A percentile compares a stretch with the other conserved stretches of the same genome.
phyloP scores from a whole-genome alignment of 2,329 filamentous ascomycete genomes.

The Colletotrichum tropicale region DNA sequence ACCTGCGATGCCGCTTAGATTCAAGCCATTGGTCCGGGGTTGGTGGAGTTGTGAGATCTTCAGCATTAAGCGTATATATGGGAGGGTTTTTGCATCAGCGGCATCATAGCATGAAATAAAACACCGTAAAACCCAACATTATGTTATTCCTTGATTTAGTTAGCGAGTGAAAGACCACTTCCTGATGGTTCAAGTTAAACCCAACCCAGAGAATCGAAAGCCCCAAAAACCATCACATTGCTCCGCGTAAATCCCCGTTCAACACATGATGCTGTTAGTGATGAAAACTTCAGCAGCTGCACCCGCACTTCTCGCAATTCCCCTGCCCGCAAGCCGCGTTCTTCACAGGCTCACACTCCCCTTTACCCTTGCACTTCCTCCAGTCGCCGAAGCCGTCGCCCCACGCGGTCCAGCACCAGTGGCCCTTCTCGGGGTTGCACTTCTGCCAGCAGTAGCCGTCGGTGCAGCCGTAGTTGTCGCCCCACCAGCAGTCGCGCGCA shows the following conservation, averaged over 20 bases:
- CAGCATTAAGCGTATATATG: background rate
- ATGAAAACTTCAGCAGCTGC: background rate
- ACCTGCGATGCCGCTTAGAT: background rate
- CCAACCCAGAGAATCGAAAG: background rate
- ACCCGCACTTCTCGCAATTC: background rate
- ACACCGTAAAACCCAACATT: background rate
- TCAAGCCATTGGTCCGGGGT: background rate
- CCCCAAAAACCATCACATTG: background rate
- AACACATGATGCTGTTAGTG: background rate
- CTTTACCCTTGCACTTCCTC: background rate
- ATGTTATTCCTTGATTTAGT: fast-evolving
- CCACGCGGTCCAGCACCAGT: background rate
- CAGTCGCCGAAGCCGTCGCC: background rate
- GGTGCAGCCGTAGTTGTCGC: background rate
- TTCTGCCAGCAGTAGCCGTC: background rate
- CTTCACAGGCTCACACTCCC: background rate
- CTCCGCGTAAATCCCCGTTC: fast-evolving
- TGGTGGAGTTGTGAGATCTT: background rate
- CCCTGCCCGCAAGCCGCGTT: background rate
- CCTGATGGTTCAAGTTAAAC: background rate
- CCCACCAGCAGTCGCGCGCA: background rate
- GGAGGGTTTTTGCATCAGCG: background rate
- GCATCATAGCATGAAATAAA: background rate
- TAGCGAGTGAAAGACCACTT: background rate
- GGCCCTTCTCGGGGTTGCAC: background rate